These are phyloP conservation scores for Flaveria brownii DNA, from an alignment of 129 eudicot genomes.

Conservation along the genomic window DNA sequence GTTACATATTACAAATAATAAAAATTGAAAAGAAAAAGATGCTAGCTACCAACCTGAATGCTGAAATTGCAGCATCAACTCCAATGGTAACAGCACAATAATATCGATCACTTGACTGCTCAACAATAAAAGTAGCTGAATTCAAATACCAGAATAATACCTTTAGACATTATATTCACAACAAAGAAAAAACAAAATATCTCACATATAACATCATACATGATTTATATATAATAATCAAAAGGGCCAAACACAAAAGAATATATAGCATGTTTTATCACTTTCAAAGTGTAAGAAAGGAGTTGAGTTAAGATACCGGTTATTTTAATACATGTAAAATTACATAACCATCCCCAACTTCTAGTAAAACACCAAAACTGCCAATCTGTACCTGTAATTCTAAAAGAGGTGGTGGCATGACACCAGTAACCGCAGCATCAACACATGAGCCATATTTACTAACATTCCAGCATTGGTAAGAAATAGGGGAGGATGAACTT, in stretches of 20 bases:
- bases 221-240: too few relatives aligned
- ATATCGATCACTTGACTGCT: constrained; percentile 97
- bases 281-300: background rate
- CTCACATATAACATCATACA: too few relatives aligned
- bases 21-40: background rate
- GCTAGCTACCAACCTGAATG: constrained; percentile 66
- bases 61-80: constrained; percentile 94
- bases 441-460: constrained; percentile 83
- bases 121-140: constrained; percentile 98
- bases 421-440: constrained; percentile 94
- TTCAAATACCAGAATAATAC: constrained; percentile 77
- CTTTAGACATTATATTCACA: constrained; percentile 39
- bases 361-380: constrained; percentile 5
- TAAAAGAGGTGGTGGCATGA: constrained; percentile 95
- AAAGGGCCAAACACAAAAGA: too few relatives aligned
- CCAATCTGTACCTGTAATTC: constrained; percentile 67
- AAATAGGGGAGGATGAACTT: constrained; percentile 49
- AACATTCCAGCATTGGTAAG: constrained; percentile 96
- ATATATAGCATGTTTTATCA: background rate
- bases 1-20: background rate
- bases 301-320: background rate
- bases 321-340: background rate
- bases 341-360: background rate
- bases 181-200: too few relatives aligned
- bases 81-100: constrained; percentile 86